A percentile compares a stretch with the other conserved stretches of the same genome.
phyloP scores from a whole-genome alignment of 495 filamentous ascomycete species.

The Achaetomiella virescens region DNA sequence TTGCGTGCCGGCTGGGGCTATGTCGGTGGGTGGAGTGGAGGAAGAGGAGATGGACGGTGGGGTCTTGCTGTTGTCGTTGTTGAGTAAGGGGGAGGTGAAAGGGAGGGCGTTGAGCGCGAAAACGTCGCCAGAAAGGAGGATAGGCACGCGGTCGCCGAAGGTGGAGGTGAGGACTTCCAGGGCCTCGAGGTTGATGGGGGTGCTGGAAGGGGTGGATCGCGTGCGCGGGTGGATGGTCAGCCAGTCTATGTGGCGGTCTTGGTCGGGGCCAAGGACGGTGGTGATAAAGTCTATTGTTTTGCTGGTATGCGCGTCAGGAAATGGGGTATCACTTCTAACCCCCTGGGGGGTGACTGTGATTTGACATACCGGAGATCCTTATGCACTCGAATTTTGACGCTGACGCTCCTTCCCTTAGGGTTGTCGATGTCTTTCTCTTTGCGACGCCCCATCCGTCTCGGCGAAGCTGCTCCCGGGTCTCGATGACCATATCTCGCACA shows the following conservation, averaged over 20 bases:
- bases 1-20: slow-evolving; percentile 13
- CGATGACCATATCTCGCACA: slow-evolving; percentile 53
- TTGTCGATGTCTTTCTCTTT: slow-evolving; percentile 29
- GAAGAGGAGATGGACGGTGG: slow-evolving; percentile 19
- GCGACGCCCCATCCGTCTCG: slow-evolving; percentile 41
- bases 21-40: slow-evolving; percentile 21
- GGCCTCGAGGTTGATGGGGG: slow-evolving; percentile 53
- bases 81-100: slow-evolving; percentile 34
- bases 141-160: slow-evolving; percentile 43
- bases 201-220: slow-evolving; percentile 47
- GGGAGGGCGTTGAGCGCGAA: slow-evolving; percentile 45
- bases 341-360: not conserved
- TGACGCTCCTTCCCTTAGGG: slow-evolving; percentile 41
- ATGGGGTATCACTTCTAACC: not conserved
- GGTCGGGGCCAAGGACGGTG: slow-evolving; percentile 41
- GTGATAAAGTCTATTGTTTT: slow-evolving; percentile 46
- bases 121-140: slow-evolving; percentile 58
- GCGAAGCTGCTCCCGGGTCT: slow-evolving; percentile 39
- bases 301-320: too few relatives aligned
- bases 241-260: slow-evolving; percentile 48
- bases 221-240: slow-evolving; percentile 60
- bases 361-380: slow-evolving; percentile 44
- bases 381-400: slow-evolving; percentile 62
- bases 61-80: slow-evolving; percentile 24
- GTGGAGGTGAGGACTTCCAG: slow-evolving; percentile 47